phyloP scores from a whole-genome alignment of 495 filamentous ascomycete genomes.

The Saxophila tyrrhenica region DNA sequence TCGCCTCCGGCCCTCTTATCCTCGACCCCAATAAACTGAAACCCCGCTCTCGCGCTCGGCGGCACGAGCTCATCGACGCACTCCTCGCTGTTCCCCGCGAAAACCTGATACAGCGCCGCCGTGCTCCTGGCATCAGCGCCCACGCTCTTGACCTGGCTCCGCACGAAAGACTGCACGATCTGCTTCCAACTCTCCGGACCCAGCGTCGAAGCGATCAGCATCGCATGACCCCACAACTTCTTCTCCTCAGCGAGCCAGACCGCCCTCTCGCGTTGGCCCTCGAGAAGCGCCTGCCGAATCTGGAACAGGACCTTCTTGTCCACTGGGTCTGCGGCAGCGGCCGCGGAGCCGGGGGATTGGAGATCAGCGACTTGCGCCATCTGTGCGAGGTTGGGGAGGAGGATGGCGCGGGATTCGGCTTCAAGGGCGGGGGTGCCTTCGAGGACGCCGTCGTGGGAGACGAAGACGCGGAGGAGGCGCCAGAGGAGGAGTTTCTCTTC shows the following conservation, averaged over 20 bases:
- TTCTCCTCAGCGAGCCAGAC: conserved; percentile 92
- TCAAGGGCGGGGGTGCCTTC: conserved; percentile 65
- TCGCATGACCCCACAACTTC: conserved; percentile 89
- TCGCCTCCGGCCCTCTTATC: conserved; percentile 52
- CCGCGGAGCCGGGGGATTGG: conserved; percentile 14
- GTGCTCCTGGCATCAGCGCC: conserved; percentile 70
- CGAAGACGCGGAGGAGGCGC: conserved; percentile 68
- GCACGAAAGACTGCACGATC: conserved; percentile 86
- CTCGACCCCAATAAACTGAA: conserved; percentile 72
- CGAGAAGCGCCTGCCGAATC: conserved; percentile 58
- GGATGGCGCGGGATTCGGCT: conserved; percentile 55
- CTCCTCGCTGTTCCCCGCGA: conserved; percentile 88
- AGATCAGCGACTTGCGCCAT: conserved; percentile 18
- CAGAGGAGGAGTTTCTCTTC: conserved; percentile 78
- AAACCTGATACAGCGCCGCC: conserved; percentile 80
- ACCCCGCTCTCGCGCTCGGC: conserved; percentile 77
- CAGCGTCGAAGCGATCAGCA: conserved; percentile 75
- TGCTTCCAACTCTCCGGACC: conserved; percentile 68
- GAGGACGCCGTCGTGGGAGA: conserved; percentile 76
- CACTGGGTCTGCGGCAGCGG: conserved; percentile 45
- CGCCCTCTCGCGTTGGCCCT: conserved; percentile 79
- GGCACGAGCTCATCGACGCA: conserved; percentile 96
- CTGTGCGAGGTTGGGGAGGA: conserved; percentile 52
- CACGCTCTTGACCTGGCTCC: conserved; percentile 73
- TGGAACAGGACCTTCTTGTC: conserved; percentile 55